These are phyloP conservation scores for Colletotrichum sp. DNA, from an alignment of 2,329 filamentous ascomycete species.

Conservation along the genomic window DNA sequence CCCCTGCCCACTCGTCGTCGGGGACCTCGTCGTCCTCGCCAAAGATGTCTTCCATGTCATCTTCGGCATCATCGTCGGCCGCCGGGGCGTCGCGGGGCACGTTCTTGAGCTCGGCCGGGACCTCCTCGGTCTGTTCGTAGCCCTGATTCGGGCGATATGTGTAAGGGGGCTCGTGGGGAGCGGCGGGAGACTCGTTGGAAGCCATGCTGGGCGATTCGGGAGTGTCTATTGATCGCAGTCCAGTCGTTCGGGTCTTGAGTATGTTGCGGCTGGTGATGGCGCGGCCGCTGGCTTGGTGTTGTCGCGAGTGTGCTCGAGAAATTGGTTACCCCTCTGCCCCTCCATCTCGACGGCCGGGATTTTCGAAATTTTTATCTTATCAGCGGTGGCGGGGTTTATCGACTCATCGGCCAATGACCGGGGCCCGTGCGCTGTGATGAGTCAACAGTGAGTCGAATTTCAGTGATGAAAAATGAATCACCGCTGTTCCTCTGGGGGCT, in stretches of 20 bases:
- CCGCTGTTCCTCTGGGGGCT: neutral
- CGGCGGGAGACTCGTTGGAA: slow-evolving; percentile 36
- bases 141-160: slow-evolving; percentile 48
- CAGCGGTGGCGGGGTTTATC: slow-evolving; percentile 7
- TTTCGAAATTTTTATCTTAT: slow-evolving; percentile 22
- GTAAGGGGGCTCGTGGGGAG: slow-evolving; percentile 51
- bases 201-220: neutral
- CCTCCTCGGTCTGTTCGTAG: slow-evolving; percentile 41
- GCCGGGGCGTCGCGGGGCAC: neutral
- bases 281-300: neutral
- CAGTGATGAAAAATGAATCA: neutral
- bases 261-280: neutral
- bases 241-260: neutral
- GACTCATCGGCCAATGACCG: neutral
- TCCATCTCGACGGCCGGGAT: neutral
- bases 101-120: slow-evolving; percentile 11
- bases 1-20: slow-evolving; percentile 58
- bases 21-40: slow-evolving; percentile 69
- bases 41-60: slow-evolving; percentile 47
- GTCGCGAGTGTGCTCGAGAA: neutral
- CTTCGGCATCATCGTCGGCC: slow-evolving; percentile 28
- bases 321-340: slow-evolving; percentile 4
- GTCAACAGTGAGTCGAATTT: neutral
- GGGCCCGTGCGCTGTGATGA: slow-evolving; percentile 11
- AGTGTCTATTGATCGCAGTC: neutral